phyloP scores from a whole-genome alignment of 371 early-diverging fungal species.

The Rhizomucor pusillus region DNA sequence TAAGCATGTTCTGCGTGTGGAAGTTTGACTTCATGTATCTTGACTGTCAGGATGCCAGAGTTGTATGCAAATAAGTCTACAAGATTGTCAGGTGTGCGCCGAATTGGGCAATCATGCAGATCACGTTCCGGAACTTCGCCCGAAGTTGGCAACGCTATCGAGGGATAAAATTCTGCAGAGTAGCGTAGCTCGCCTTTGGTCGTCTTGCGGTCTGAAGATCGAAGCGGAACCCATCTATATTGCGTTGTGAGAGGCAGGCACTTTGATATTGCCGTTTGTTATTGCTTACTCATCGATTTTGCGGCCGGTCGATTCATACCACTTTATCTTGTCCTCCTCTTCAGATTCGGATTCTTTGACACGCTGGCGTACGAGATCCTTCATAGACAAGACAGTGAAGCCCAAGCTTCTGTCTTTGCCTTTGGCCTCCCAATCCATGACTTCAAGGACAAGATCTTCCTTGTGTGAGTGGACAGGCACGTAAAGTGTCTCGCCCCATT shows the following conservation, averaged over 20 bases:
- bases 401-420: slow-evolving; percentile 70
- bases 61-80: slow-evolving; percentile 36
- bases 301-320: slow-evolving; percentile 37
- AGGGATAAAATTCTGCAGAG: slow-evolving; percentile 66
- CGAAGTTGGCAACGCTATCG: slow-evolving; percentile 45
- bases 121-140: slow-evolving; percentile 19
- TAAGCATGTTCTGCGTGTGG: slow-evolving; percentile 21
- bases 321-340: slow-evolving; percentile 22
- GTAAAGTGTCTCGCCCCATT: slow-evolving; percentile 83
- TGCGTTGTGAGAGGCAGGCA: background rate
- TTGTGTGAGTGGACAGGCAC: slow-evolving; percentile 67
- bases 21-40: slow-evolving; percentile 41
- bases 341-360: slow-evolving; percentile 21
- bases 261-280: background rate
- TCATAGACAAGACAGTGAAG: slow-evolving; percentile 42
- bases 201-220: slow-evolving; percentile 50
- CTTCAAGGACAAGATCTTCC: slow-evolving; percentile 71
- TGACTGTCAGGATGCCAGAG: slow-evolving; percentile 38
- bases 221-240: slow-evolving; percentile 62
- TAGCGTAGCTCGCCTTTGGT: slow-evolving; percentile 66
- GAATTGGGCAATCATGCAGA: slow-evolving; percentile 25
- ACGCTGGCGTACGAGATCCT: slow-evolving; percentile 44
- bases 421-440: slow-evolving; percentile 75
- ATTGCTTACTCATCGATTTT: slow-evolving; percentile 28
- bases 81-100: slow-evolving; percentile 45